A percentile compares a stretch with the other conserved stretches of the same genome.
Evolutionary conservation across 495 filamentous ascomycete species (phyloP).

Genomic region (Neurospora hispaniola): DNA sequence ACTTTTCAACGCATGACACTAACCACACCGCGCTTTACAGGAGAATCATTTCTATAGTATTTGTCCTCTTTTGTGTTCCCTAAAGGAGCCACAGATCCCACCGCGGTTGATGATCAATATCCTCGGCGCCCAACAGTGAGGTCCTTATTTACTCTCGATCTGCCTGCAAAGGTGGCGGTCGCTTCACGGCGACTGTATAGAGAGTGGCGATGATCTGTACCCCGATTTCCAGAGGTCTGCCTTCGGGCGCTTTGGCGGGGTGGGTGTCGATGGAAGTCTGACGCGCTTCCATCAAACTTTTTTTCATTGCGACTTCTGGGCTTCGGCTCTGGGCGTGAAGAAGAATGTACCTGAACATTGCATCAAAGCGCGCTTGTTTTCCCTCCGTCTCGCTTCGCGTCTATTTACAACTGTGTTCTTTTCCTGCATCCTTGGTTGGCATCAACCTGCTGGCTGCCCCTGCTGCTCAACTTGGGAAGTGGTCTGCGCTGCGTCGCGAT

Average conservation of each 20-base stretch:
- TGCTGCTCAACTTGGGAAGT: neutral
- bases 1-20: neutral
- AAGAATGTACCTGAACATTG: neutral
- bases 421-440: neutral
- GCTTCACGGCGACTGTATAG: slow-evolving; percentile 5
- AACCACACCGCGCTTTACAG: neutral
- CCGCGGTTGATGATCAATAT: slow-evolving; percentile 48
- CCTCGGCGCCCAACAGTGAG: slow-evolving; percentile 6
- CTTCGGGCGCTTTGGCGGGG: slow-evolving; percentile 44
- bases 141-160: slow-evolving; percentile 12
- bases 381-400: neutral
- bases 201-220: slow-evolving; percentile 55
- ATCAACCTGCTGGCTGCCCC: neutral
- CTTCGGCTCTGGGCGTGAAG: neutral
- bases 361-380: neutral
- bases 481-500: neutral
- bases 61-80: slow-evolving; percentile 52
- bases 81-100: slow-evolving; percentile 57
- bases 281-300: slow-evolving; percentile 16
- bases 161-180: slow-evolving; percentile 5
- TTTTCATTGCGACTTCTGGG: slow-evolving; percentile 2
- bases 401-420: neutral
- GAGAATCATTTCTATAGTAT: slow-evolving; percentile 8
- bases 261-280: slow-evolving; percentile 55
- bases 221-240: slow-evolving; percentile 39